These are phyloP conservation scores for Clavariopsis aquatica DNA, from an alignment of 495 filamentous ascomycete genomes.

Conservation along the genomic window DNA sequence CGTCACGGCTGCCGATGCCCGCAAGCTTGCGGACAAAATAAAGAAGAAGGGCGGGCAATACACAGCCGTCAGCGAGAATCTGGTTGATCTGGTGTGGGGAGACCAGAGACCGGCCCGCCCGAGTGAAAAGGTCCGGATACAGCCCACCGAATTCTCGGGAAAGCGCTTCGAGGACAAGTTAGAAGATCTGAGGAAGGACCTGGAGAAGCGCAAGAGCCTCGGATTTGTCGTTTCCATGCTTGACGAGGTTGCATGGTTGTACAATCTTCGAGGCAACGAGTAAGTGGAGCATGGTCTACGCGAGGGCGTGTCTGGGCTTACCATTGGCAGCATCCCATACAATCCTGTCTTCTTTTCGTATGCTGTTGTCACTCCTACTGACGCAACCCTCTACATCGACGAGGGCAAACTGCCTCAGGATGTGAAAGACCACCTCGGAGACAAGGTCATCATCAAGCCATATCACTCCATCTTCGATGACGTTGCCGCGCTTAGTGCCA, in stretches of 20 bases:
- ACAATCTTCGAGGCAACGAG: conserved; percentile 94
- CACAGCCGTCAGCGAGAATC: conserved; percentile 70
- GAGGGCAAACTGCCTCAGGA: conserved; percentile 71
- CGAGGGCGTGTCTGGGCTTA: conserved; percentile 12
- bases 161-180: conserved; percentile 84
- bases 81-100: conserved; percentile 88
- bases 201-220: conserved; percentile 85
- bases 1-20: conserved; percentile 70
- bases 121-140: conserved; percentile 70
- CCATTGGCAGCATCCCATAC: conserved; percentile 75
- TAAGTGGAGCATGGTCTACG: conserved; percentile 43
- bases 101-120: conserved; percentile 70
- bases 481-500: conserved; percentile 59
- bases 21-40: conserved; percentile 83
- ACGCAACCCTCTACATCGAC: conserved; percentile 83
- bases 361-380: conserved; percentile 78
- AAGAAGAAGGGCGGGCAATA: conserved; percentile 84
- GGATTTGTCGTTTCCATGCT: conserved; percentile 92
- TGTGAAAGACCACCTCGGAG: conserved; percentile 67
- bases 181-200: conserved; percentile 80
- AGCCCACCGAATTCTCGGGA: conserved; percentile 73
- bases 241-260: conserved; percentile 97
- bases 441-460: conserved; percentile 74
- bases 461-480: conserved; percentile 85
- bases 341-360: conserved; percentile 99